These are phyloP conservation scores for Eucalyptus cloeziana DNA, from an alignment of 345 rosid species.

Conservation along the genomic window DNA sequence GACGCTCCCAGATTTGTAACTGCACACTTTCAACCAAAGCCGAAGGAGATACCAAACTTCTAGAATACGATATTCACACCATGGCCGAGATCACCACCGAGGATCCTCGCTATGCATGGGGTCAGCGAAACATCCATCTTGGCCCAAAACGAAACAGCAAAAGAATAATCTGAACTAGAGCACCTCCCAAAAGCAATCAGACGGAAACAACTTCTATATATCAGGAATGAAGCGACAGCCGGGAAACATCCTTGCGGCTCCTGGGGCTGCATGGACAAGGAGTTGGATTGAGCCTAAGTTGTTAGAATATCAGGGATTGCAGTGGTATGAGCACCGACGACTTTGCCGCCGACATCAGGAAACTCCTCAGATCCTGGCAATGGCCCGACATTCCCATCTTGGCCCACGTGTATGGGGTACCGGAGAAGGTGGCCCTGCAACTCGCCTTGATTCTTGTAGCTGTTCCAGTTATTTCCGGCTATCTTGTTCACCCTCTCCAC, in stretches of 20 bases:
- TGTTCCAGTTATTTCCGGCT: conserved; percentile 58
- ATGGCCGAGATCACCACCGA: neutral
- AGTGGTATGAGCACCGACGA: conserved; percentile 44
- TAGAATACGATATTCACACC: neutral
- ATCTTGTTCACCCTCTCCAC: conserved; percentile 45
- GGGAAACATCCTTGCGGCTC: neutral
- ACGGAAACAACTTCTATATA: neutral
- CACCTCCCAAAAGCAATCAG: neutral
- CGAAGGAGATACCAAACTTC: neutral
- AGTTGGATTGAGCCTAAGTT: conserved; percentile 16
- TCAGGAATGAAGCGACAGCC: neutral
- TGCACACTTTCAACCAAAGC: neutral
- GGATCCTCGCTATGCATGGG: neutral
- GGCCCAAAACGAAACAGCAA: neutral
- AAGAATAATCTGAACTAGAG: neutral
- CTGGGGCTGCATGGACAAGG: neutral
- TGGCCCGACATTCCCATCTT: conserved; percentile 45
- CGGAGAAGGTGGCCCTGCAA: conserved; percentile 79
- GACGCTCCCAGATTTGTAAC: neutral
- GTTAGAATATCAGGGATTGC: conserved; percentile 62
- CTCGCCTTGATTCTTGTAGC: conserved; percentile 12
- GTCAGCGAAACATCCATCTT: neutral
- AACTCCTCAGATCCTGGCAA: conserved; percentile 51
- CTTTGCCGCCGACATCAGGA: conserved; percentile 88
- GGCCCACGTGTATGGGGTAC: conserved; percentile 58